Percentiles rank a stretch among this genome's conserved stretches.
Evolutionary conservation across 2,329 filamentous ascomycete species (phyloP).

Genomic region (Xylariaceae sp.): DNA sequence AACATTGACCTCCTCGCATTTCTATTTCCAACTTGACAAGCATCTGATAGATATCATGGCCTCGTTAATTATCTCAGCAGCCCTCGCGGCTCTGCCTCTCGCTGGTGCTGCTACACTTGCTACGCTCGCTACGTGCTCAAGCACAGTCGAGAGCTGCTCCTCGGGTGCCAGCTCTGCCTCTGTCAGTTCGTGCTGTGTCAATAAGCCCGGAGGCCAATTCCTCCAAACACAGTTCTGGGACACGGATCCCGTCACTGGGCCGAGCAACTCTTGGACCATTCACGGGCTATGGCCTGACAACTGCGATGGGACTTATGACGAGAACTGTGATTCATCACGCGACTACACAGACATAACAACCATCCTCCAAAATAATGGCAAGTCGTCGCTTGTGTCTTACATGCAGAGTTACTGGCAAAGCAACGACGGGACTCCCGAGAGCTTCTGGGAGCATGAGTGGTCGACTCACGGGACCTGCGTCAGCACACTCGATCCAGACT

Average conservation of each 20-base stretch:
- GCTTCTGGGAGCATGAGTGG: slow-evolving; percentile 79
- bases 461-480: slow-evolving; percentile 78
- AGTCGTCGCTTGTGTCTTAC: slow-evolving; percentile 63
- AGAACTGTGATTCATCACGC: slow-evolving; percentile 67
- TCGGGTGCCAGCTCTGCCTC: slow-evolving; percentile 31
- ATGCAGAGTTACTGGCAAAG: slow-evolving; percentile 79
- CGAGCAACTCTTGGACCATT: slow-evolving; percentile 74
- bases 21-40: not conserved
- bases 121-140: slow-evolving; percentile 19
- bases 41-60: slow-evolving; percentile 14
- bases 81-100: slow-evolving; percentile 18
- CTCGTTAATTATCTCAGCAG: slow-evolving; percentile 11
- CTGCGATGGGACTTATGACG: slow-evolving; percentile 74
- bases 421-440: slow-evolving; percentile 66
- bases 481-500: slow-evolving; percentile 69
- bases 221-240: slow-evolving; percentile 84
- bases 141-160: slow-evolving; percentile 31
- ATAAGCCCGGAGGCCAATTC: slow-evolving; percentile 72
- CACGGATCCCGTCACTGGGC: slow-evolving; percentile 67
- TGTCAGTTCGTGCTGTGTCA: slow-evolving; percentile 74
- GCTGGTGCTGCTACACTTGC: slow-evolving; percentile 2
- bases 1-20: not conserved
- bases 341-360: slow-evolving; percentile 69
- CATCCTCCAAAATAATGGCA: slow-evolving; percentile 56
- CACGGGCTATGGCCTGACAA: slow-evolving; percentile 74